A percentile compares a stretch with the other conserved stretches of the same genome.
These are phyloP conservation scores for Trichoderma erinaceum DNA, from an alignment of 495 filamentous ascomycete genomes.

Conservation along the genomic window DNA sequence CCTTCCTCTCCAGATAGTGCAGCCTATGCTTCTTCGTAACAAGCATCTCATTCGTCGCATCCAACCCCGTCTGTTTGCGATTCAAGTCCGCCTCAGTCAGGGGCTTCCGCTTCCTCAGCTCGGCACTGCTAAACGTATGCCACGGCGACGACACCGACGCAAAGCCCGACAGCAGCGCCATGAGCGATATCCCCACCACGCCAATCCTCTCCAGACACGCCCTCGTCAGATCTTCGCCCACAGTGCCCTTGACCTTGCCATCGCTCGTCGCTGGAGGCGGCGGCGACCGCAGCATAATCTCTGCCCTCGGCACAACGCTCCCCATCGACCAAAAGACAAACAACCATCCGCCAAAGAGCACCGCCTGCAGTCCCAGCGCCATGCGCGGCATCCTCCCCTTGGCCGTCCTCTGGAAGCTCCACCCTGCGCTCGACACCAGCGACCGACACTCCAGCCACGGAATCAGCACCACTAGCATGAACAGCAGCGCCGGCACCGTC, in stretches of 20 bases:
- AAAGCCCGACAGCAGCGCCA: conserved; percentile 77
- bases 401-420: conserved; percentile 48
- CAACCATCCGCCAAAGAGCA: conserved; percentile 56
- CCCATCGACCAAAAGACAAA: conserved; percentile 69
- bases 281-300: conserved; percentile 17
- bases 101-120: conserved; percentile 30
- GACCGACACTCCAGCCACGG: conserved; percentile 67
- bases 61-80: conserved; percentile 65
- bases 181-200: conserved; percentile 72
- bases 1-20: conserved; percentile 57
- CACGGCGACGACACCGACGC: conserved; percentile 73
- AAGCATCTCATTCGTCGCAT: conserved; percentile 71
- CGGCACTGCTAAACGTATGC: conserved; percentile 65
- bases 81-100: conserved; percentile 64
- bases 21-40: conserved; percentile 60
- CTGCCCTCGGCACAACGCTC: conserved; percentile 50
- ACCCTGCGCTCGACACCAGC: conserved; percentile 53
- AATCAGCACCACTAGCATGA: conserved; percentile 60
- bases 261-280: conserved; percentile 9
- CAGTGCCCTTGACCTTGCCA: not conserved
- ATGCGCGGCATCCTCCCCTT: conserved; percentile 40
- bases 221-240: conserved; percentile 51
- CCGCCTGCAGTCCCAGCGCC: conserved; percentile 54
- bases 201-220: conserved; percentile 73
- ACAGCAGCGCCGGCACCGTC: conserved; percentile 58